These are phyloP conservation scores for Termitomyces eurrhizus DNA, from an alignment of 768 basidiomycete species.

Conservation along the genomic window DNA sequence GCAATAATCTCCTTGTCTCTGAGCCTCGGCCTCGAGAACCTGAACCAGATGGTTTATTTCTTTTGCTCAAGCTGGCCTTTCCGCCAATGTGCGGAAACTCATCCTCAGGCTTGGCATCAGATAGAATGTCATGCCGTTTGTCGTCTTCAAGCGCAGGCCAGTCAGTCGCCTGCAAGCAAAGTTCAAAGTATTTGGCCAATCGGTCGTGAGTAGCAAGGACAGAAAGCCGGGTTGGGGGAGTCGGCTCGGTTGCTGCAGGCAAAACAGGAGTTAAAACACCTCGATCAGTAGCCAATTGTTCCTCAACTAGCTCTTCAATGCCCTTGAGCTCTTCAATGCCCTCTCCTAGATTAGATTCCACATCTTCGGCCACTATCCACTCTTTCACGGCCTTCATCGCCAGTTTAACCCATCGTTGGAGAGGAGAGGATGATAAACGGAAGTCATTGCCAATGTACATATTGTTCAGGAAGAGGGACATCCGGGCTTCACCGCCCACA, in stretches of 20 bases:
- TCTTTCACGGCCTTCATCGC: background rate
- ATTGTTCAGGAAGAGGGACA: too few relatives aligned
- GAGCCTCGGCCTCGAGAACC: background rate
- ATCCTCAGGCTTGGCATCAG: background rate
- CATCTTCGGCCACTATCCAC: slow-evolving; percentile 1
- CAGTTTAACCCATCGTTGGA: background rate
- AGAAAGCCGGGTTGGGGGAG: background rate
- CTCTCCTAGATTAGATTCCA: background rate
- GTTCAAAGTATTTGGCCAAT: too few relatives aligned
- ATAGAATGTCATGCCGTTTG: too few relatives aligned
- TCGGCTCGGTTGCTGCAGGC: background rate
- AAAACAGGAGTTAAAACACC: background rate
- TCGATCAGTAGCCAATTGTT: background rate
- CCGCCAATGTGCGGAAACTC: background rate
- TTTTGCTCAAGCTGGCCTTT: background rate
- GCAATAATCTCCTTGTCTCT: background rate
- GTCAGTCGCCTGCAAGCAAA: too few relatives aligned
- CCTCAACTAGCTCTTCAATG: background rate
- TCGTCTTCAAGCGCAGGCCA: too few relatives aligned
- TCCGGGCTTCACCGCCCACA: too few relatives aligned
- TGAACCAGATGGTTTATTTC: background rate
- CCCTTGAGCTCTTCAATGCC: too few relatives aligned
- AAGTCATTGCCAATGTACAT: background rate
- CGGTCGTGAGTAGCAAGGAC: too few relatives aligned
- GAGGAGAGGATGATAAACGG: background rate